phyloP scores from a whole-genome alignment of 208 protist genomes.

The Crithidia bombi region DNA sequence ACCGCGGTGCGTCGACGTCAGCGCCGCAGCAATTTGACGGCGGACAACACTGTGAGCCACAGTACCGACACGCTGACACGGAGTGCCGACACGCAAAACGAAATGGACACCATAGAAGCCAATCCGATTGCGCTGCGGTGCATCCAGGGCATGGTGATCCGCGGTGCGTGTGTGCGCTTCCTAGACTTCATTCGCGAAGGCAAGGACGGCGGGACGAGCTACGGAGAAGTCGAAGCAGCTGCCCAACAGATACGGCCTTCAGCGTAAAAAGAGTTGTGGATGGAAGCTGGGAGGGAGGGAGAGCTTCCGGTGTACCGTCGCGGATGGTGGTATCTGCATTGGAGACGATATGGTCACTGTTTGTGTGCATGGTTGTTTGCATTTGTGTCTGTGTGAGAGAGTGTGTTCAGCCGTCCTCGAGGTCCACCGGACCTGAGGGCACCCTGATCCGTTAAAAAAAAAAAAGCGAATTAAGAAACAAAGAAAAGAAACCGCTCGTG shows the following conservation, averaged over 20 bases:
- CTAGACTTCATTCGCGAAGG: conserved; percentile 71
- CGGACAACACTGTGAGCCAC: not conserved
- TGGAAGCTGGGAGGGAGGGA: not conserved
- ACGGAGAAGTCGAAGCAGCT: conserved; percentile 52
- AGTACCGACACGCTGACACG: too few relatives aligned
- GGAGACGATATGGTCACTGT: too few relatives aligned
- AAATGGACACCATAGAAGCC: conserved; percentile 36
- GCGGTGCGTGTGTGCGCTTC: conserved; percentile 65
- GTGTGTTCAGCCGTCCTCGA: too few relatives aligned
- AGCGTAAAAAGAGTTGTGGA: not conserved
- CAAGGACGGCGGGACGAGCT: conserved; percentile 40
- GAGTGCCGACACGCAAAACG: too few relatives aligned
- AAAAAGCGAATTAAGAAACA: too few relatives aligned
- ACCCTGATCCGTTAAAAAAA: too few relatives aligned
- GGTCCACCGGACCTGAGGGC: too few relatives aligned
- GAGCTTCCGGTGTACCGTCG: too few relatives aligned
- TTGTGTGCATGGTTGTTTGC: too few relatives aligned
- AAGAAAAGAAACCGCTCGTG: too few relatives aligned
- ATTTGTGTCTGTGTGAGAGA: too few relatives aligned
- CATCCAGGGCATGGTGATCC: conserved; percentile 64
- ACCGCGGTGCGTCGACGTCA: conserved; percentile 50
- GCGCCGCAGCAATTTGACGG: not conserved
- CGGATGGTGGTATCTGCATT: too few relatives aligned
- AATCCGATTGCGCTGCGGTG: conserved; percentile 62
- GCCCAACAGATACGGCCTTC: conserved; percentile 34